Percentiles rank a stretch among this genome's conserved stretches.
phyloP scores from a whole-genome alignment of 441 rosid genomes.

The Aleurites moluccanus region DNA sequence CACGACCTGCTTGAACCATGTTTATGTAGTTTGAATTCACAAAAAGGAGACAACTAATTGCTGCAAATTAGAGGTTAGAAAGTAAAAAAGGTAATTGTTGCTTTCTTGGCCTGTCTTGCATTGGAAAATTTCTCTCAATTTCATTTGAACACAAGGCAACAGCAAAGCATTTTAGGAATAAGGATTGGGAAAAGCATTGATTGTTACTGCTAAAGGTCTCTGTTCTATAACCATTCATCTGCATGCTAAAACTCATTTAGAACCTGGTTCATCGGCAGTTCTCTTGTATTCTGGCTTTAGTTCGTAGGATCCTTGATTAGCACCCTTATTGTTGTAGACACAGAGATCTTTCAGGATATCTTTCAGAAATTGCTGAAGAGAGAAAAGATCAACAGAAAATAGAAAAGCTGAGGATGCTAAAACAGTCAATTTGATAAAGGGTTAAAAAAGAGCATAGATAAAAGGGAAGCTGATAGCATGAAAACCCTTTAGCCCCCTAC shows the following conservation, averaged over 20 bases:
- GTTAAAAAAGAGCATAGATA: neutral
- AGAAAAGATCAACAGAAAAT: constrained; percentile 5
- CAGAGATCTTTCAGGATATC: constrained; percentile 91
- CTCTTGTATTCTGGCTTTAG: constrained; percentile 91
- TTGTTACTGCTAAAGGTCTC: neutral
- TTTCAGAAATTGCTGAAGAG: constrained; percentile 75
- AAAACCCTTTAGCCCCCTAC: no score
- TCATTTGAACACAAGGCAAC: neutral
- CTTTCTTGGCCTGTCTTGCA: constrained; percentile 11
- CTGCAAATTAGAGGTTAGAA: neutral
- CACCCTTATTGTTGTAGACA: constrained; percentile 86
- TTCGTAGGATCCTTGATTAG: constrained; percentile 93
- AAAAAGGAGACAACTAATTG: neutral
- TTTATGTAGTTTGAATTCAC: neutral
- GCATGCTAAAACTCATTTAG: constrained; percentile 18
- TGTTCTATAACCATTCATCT: neutral
- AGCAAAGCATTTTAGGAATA: neutral
- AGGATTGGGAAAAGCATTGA: neutral
- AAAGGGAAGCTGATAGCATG: neutral
- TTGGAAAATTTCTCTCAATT: neutral
- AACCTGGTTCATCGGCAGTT: constrained; percentile 47
- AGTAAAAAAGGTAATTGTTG: neutral
- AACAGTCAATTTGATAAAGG: neutral
- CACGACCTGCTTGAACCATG: no score
- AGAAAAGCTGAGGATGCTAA: neutral